These are phyloP conservation scores for Rhytidhysteron rufulum DNA, from an alignment of 2,329 filamentous ascomycete genomes.

Conservation along the genomic window DNA sequence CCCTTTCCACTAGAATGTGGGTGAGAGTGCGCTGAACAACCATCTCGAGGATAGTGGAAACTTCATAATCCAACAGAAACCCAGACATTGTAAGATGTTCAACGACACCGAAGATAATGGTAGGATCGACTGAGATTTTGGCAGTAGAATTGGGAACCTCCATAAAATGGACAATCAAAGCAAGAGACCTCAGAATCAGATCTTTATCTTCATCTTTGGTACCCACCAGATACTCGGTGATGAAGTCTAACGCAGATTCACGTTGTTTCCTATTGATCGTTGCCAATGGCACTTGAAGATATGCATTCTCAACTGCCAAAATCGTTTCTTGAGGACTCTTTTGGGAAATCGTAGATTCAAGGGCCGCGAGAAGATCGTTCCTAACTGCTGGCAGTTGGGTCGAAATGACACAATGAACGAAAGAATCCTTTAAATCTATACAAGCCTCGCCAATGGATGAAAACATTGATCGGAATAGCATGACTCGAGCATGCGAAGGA, in stretches of 20 bases:
- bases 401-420: no score
- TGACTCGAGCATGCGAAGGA: not conserved
- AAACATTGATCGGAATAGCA: not conserved
- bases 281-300: conserved; percentile 19
- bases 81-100: not conserved
- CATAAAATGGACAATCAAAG: conserved; percentile 31
- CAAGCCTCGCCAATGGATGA: no score
- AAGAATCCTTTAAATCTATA: no score
- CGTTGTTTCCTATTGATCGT: conserved; percentile 28
- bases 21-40: not conserved
- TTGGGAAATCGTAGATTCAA: no score
- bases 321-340: no score
- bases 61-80: not conserved
- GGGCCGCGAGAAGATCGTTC: conserved; percentile 1
- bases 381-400: not conserved
- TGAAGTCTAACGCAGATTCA: conserved; percentile 26
- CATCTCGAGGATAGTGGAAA: not conserved
- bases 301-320: no score
- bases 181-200: conserved; percentile 1
- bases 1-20: conserved; percentile 1
- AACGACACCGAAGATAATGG: not conserved
- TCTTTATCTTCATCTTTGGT: not conserved
- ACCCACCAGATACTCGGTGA: conserved; percentile 14
- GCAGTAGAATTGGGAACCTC: conserved; percentile 32
- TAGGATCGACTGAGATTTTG: conserved; percentile 9